Base-by-base conservation (phyloP, 306 rosid species). In the Begonia loranthoides region DNA sequence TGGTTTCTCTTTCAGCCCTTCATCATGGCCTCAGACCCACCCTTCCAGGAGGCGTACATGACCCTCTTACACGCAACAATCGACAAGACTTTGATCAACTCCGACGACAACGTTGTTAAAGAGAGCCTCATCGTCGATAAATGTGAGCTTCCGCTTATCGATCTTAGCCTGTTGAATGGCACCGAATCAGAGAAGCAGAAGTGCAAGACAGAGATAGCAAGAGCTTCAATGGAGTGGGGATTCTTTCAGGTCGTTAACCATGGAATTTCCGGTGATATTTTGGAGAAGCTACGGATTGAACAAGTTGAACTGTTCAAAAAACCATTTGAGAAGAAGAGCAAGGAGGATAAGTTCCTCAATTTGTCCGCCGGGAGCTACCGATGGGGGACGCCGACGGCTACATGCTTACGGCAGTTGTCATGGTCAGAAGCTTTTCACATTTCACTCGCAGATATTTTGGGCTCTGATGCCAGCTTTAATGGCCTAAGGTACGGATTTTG, bases 351-450 rank as follows among this genome's bases (percentile, higher is more conserved):
- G 56, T 69, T 66, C 68, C 52, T 71, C 22, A 87, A 75, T 44
- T 84, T 89, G 63, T 79, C 95, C 0, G 69, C 90, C 9, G 97
- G 95, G 13, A 67, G 75, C 49, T 85, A 90, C 80, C 92, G 95
- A 41, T 85, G 97, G 97, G 97, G 97, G 15, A 34, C 95, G 3
- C 94, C 97, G 1, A 41, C 75, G 13, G 94, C 95, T 51, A 90
- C 92, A 1, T 72, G 75, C 57, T 58, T 78, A 3, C 41, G 51
- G 19, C 97, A 85, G 58, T 57, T 85, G 17, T 76, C 95, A n/a
- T 90, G 95, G 97, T 90, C 97, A 0, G 97, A 90, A 78, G 95
- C 95, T 4, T 90, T 90, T 58, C 97, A 90, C 76, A 74, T 90
- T 65, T 83, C 87, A 47, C 66, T 90, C 9, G 15, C 70, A 6